Percentiles rank a stretch among this genome's conserved stretches.
Evolutionary conservation across 1,284 basidiomycete genomes (phyloP).

Genomic region (Abortiporus biennis): DNA sequence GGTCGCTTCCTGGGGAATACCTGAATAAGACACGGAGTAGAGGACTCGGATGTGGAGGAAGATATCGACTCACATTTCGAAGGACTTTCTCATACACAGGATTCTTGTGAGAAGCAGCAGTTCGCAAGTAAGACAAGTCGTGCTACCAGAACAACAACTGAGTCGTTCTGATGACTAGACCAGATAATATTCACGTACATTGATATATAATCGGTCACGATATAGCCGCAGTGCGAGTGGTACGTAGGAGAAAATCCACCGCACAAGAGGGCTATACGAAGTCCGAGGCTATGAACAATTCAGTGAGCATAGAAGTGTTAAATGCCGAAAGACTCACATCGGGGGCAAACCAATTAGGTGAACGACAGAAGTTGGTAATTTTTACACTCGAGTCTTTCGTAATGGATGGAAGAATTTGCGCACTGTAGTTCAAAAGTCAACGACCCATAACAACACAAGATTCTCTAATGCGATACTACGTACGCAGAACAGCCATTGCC

Average conservation of each 20-base stretch:
- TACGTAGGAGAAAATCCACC: constrained; percentile 32
- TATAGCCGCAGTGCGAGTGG: constrained; percentile 33
- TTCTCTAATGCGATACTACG: constrained; percentile 7
- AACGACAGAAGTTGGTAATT: constrained; percentile 40
- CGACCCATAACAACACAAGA: neutral
- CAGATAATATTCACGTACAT: no score
- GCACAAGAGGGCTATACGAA: constrained; percentile 24
- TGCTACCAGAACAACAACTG: no score
- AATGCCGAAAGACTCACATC: constrained; percentile 30
- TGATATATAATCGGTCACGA: no score
- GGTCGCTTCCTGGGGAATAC: constrained; percentile 17
- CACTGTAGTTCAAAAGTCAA: constrained; percentile 19
- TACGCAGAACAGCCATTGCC: constrained; percentile 33
- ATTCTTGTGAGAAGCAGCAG: no score
- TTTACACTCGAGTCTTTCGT: constrained; percentile 30
- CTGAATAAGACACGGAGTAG: no score
- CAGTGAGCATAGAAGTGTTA: neutral
- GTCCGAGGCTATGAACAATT: constrained; percentile 21
- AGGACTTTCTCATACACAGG: no score
- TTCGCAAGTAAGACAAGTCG: no score
- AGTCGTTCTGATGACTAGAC: no score
- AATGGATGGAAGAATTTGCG: constrained; percentile 40
- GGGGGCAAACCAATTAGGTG: constrained; percentile 38
- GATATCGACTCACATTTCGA: no score
- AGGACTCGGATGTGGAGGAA: no score